A percentile compares a stretch with the other conserved stretches of the same genome.
Conservation (phyloP, 768 basidiomycete genomes). For the Suillus paluster region DNA sequence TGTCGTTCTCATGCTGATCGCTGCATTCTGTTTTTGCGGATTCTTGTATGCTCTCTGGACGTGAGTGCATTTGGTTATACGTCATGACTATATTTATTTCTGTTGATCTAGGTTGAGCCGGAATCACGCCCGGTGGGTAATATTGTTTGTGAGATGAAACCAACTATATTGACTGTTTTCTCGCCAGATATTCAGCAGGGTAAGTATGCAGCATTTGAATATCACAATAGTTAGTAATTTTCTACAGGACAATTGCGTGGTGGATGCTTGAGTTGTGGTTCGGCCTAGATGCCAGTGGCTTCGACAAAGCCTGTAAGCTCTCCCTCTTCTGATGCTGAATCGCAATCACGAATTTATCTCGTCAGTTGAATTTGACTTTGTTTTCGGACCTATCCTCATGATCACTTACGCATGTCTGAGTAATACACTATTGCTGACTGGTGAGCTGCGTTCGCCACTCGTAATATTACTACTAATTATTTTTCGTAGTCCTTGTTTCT, state of each 20-base stretch:
- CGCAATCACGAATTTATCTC: conserved; percentile 10
- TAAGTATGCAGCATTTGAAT: conserved; percentile 21
- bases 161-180: conserved; percentile 16
- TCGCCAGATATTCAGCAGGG: conserved; percentile 39
- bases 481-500: conserved; percentile 69
- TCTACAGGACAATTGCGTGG: conserved; percentile 74
- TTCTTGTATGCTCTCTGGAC: conserved; percentile 95
- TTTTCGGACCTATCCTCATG: conserved; percentile 93
- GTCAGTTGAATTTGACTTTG: conserved; percentile 75
- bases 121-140: conserved; percentile 57
- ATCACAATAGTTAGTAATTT: background rate
- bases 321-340: background rate
- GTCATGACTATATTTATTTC: background rate
- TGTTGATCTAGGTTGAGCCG: conserved; percentile 55
- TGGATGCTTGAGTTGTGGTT: conserved; percentile 96
- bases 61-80: conserved; percentile 48
- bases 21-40: conserved; percentile 89
- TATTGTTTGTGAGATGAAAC: background rate
- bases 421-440: conserved; percentile 90
- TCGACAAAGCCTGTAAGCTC: conserved; percentile 75
- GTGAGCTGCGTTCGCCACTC: conserved; percentile 42
- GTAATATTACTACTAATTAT: conserved; percentile 11
- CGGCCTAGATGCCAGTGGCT: conserved; percentile 92
- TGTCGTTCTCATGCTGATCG: conserved; percentile 78
- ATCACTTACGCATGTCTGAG: conserved; percentile 90